Percentiles rank a stretch among this genome's conserved stretches.
Evolutionary conservation across 495 filamentous ascomycete species (phyloP).

Genomic region (Bryoglossum gracile): DNA sequence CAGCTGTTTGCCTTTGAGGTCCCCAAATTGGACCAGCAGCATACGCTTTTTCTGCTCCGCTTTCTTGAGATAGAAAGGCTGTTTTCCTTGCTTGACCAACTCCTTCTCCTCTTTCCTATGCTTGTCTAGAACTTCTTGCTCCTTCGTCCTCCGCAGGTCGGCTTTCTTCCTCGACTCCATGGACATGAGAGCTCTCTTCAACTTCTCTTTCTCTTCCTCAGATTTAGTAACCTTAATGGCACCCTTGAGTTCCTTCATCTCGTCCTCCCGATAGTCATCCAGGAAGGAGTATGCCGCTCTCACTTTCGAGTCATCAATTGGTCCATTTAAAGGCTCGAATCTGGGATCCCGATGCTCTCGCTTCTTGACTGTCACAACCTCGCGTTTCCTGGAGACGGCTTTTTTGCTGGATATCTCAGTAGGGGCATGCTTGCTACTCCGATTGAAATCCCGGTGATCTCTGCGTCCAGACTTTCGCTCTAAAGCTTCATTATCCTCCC

Average conservation of each 20-base stretch:
- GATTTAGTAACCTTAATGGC: conserved; percentile 62
- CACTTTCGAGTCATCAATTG: conserved; percentile 46
- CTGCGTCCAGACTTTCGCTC: conserved; percentile 32
- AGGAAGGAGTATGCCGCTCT: conserved; percentile 76
- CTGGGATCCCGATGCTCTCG: conserved; percentile 71
- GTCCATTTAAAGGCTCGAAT: conserved; percentile 53
- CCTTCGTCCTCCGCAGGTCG: conserved; percentile 56
- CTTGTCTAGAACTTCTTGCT: conserved; percentile 55
- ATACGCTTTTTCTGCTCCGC: conserved; percentile 81
- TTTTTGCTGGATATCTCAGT: conserved; percentile 71
- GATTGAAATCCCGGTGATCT: conserved; percentile 36
- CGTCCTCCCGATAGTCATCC: conserved; percentile 70
- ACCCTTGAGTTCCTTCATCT: conserved; percentile 64
- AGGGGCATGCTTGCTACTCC: conserved; percentile 82
- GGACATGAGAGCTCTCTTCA: conserved; percentile 59
- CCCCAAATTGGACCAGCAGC: conserved; percentile 67
- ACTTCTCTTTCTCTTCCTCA: conserved; percentile 48
- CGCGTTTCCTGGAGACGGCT: conserved; percentile 71
- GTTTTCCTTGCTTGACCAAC: conserved; percentile 76
- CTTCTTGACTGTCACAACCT: conserved; percentile 51
- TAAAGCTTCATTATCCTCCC: conserved; percentile 28
- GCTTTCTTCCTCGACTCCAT: conserved; percentile 65
- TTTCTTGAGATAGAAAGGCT: conserved; percentile 88
- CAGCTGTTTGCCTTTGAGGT: conserved; percentile 73
- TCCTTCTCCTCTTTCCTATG: conserved; percentile 80